Evolutionary conservation across 2,329 filamentous ascomycete species (phyloP).

Genomic region (Hypocreales sp.): DNA sequence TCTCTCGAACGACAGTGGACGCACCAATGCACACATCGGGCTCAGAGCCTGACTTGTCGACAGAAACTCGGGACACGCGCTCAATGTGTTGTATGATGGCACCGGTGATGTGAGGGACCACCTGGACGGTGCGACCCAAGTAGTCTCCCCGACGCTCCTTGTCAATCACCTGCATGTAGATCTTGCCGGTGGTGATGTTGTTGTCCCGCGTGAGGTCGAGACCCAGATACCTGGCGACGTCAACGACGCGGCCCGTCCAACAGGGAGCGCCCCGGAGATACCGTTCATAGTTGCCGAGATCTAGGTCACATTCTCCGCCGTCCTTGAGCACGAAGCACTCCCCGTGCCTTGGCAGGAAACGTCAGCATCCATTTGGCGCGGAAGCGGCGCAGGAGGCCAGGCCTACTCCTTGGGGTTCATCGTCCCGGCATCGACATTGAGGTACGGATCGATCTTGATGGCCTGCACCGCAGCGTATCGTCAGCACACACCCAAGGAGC

Average conservation of each 20-base stretch:
- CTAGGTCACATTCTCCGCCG: constrained; percentile 45
- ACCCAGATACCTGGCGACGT: constrained; percentile 45
- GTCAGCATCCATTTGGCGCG: no score
- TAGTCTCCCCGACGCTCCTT: constrained; percentile 56
- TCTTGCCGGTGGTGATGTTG: constrained; percentile 96
- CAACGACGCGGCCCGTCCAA: no score
- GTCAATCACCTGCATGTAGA: constrained; percentile 80
- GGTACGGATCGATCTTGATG: constrained; percentile 29
- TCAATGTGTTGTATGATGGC: constrained; percentile 89
- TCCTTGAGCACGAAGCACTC: constrained; percentile 82
- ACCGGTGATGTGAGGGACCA: constrained; percentile 84
- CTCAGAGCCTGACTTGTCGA: constrained; percentile 67
- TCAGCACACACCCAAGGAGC: constrained; percentile 1
- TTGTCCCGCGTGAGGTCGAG: constrained; percentile 72
- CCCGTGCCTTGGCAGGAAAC: constrained; percentile 46
- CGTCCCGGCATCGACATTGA: constrained; percentile 21
- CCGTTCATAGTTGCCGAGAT: constrained; percentile 42
- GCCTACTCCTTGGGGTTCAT: constrained; percentile 18
- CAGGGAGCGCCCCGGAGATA: no score
- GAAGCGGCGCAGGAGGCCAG: no score
- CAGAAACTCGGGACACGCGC: constrained; percentile 68
- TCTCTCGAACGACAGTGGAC: constrained; percentile 13
- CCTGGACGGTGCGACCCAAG: constrained; percentile 76
- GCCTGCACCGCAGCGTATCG: constrained; percentile 1
- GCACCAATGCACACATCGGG: constrained; percentile 88